Conservation (phyloP, 1,284 basidiomycete species). For the Marasmius tenuissimus region DNA sequence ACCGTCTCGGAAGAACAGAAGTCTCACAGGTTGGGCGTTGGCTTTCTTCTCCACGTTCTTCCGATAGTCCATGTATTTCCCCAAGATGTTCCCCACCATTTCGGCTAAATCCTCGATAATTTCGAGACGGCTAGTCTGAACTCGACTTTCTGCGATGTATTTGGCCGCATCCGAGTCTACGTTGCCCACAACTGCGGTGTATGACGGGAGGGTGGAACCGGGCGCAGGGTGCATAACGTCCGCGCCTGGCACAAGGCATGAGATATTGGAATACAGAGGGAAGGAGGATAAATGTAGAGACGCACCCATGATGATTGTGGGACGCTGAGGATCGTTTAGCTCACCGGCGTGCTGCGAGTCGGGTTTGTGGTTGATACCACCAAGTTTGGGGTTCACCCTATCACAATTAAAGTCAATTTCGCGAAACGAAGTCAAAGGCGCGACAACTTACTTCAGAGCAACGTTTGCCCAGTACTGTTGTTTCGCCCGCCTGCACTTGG, state of each 20-base stretch:
- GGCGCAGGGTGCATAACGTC: conserved; percentile 80
- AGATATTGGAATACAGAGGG: conserved; percentile 4
- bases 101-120: conserved; percentile 70
- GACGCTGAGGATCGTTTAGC: conserved; percentile 65
- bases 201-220: conserved; percentile 73
- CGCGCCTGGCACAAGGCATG: conserved; percentile 47
- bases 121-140: conserved; percentile 69
- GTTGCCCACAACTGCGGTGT: conserved; percentile 72
- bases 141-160: conserved; percentile 52
- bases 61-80: conserved; percentile 58
- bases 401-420: conserved; percentile 7
- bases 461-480: conserved; percentile 78
- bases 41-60: conserved; percentile 50
- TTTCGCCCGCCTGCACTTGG: conserved; percentile 62
- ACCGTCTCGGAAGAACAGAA: conserved; percentile 78
- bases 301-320: conserved; percentile 76
- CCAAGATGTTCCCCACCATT: conserved; percentile 61
- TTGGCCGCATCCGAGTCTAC: conserved; percentile 66
- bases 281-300: background rate
- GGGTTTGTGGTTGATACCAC: conserved; percentile 75
- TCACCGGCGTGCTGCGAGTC: conserved; percentile 53
- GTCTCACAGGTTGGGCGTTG: conserved; percentile 39
- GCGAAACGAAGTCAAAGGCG: background rate
- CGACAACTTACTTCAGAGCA: conserved; percentile 62
- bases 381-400: conserved; percentile 80